phyloP scores from a whole-genome alignment of 371 early-diverging fungal genomes.

The Haplosporangium sp. region DNA sequence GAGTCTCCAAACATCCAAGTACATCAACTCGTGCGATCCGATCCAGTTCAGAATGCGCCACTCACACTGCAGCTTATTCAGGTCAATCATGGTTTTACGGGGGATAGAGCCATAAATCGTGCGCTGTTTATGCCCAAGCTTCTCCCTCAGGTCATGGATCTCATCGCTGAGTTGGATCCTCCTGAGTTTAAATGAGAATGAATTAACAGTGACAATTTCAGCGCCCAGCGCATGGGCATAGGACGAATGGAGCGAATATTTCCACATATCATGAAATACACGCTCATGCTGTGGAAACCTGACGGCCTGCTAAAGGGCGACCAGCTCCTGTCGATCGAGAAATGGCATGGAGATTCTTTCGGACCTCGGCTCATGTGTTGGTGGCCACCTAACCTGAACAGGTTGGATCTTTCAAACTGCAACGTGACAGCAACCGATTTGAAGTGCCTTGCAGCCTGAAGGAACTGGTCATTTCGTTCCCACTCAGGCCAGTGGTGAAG shows the following conservation, averaged over 20 bases:
- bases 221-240: background rate
- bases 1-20: constrained; percentile 8
- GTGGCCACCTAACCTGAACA: constrained; percentile 24
- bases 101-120: background rate
- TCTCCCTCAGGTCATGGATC: constrained; percentile 20
- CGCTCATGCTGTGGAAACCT: constrained; percentile 18
- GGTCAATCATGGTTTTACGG: constrained; percentile 28
- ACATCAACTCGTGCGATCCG: constrained; percentile 26
- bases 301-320: background rate
- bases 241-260: no score
- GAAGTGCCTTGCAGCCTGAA: constrained; percentile 23
- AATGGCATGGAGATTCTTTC: constrained; percentile 7
- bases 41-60: background rate
- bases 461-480: constrained; percentile 29
- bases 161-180: constrained; percentile 24
- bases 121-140: constrained; percentile 23
- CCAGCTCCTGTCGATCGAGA: background rate
- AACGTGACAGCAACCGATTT: constrained; percentile 11
- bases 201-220: constrained; percentile 12
- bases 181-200: constrained; percentile 14
- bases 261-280: constrained; percentile 3
- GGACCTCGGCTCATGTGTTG: constrained; percentile 10
- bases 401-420: constrained; percentile 27
- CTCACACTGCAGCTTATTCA: constrained; percentile 26
- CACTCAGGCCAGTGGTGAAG: constrained; percentile 4